phyloP scores from a whole-genome alignment of 169 alveolate genomes.

The Hepatocystis sp. region DNA sequence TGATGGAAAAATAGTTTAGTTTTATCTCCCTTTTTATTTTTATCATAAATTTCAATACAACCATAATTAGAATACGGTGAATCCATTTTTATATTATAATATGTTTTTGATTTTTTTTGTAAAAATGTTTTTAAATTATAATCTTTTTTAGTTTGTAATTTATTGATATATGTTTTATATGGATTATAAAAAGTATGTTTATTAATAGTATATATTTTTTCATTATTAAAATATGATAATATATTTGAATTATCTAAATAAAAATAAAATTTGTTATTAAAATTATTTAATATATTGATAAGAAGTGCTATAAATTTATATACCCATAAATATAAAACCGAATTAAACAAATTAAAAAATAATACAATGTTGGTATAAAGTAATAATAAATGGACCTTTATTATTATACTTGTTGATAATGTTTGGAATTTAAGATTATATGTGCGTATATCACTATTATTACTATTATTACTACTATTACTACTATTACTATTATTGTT shows the following conservation, averaged over 20 bases:
- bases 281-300: conserved; percentile 32
- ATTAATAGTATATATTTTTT: conserved; percentile 1
- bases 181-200: conserved; percentile 2
- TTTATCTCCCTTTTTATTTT: conserved; percentile 10
- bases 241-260: conserved; percentile 37
- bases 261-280: conserved; percentile 13
- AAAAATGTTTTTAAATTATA: conserved; percentile 18
- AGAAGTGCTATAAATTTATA: conserved; percentile 44
- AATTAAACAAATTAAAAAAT: conserved; percentile 26
- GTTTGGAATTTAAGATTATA: conserved; percentile 32
- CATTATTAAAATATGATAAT: conserved; percentile 31
- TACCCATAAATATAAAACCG: conserved; percentile 37
- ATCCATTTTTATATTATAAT: conserved; percentile 22
- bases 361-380: conserved; percentile 43
- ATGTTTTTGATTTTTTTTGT: conserved; percentile 30
- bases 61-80: conserved; percentile 31
- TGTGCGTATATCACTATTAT: conserved; percentile 21
- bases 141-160: conserved; percentile 10
- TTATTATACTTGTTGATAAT: conserved; percentile 11
- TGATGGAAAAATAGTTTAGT: conserved; percentile 25
- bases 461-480: no score
- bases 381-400: conserved; percentile 24
- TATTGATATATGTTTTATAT: conserved; percentile 19
- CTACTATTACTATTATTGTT: no score
- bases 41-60: conserved; percentile 36